Percentiles rank a stretch among this genome's conserved stretches.
Conservation (phyloP, 2,329 filamentous ascomycete genomes). For the Alternaria panax region DNA sequence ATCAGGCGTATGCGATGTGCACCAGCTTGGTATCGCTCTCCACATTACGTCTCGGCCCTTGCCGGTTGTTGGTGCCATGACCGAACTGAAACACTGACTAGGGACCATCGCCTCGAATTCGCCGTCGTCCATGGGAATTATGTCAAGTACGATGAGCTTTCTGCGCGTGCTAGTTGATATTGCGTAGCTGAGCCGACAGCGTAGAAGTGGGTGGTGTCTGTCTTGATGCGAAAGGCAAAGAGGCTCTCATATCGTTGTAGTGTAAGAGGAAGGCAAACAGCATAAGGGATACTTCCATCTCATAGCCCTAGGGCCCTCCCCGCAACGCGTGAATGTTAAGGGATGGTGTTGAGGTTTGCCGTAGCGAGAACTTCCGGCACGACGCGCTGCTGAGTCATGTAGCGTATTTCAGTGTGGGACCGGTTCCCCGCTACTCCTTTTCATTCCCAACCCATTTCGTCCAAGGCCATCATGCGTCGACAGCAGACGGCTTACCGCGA, state of each 20-base stretch:
- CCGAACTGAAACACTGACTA: neutral
- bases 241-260: too few relatives aligned
- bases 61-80: neutral
- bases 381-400: neutral
- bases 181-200: neutral
- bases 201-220: neutral
- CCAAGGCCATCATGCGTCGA: neutral
- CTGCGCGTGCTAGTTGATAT: neutral
- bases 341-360: neutral
- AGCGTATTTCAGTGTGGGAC: neutral
- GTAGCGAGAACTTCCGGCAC: neutral
- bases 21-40: neutral
- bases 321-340: neutral
- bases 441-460: neutral
- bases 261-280: too few relatives aligned
- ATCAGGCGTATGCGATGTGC: neutral
- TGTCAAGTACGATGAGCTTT: neutral
- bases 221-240: neutral
- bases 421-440: neutral
- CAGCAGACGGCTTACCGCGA: neutral
- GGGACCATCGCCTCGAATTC: neutral
- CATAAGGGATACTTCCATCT: too few relatives aligned
- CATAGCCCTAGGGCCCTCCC: too few relatives aligned
- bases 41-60: neutral
- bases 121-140: neutral